Base-by-base conservation (phyloP, 1,284 basidiomycete species). In the Ceratobasidium papillatum region DNA sequence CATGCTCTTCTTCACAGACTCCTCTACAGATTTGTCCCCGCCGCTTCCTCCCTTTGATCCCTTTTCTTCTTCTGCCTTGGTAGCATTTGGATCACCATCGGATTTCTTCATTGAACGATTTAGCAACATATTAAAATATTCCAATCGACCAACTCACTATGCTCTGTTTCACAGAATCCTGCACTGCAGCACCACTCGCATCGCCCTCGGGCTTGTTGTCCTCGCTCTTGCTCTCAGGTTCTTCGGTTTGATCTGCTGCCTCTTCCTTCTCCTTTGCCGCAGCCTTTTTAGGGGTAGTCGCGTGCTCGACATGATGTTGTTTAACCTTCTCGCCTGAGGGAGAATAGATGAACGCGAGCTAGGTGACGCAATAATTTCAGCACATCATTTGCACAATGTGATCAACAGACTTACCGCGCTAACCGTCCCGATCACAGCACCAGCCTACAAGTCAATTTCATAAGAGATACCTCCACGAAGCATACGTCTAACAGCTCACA, bases 261-360 rank as follows among this genome's bases (percentile, higher is more conserved):
- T 69, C 56, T 43, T 72, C 49, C 43, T 69, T 45, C 54, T 69
- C 66, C 19, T 58, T 58, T 17, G 68, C 34, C 3, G 56, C 27
- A 3, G 9, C 17, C 34, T 72, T 72, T 32, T 72, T 59, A 12
- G 54, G 56, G 7, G 41, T 51, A 38, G 54, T 59, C 3, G 68
- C 54, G 22, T 69, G 66, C 25, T 52, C 52, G 22, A 19, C 12
- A 14, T 41, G 51, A 32, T 72, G 68, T 9, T 59, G 54, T 19
- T 43, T 27, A 14, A 14, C 27, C 27, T 72, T 59, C 22, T 38
- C 32, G 9, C 56, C 56, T 9, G 54, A 43, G 22, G 56, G 45
- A 72, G 49, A 54, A 41, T 38, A 68, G n/a, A 45, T 61, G 41
- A 49, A 14, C 19, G 56, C 68, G 34, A 72, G 43, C 68, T 72